phyloP scores from a whole-genome alignment of 179 eudicot genomes.

The Amaranthus tricolor region DNA sequence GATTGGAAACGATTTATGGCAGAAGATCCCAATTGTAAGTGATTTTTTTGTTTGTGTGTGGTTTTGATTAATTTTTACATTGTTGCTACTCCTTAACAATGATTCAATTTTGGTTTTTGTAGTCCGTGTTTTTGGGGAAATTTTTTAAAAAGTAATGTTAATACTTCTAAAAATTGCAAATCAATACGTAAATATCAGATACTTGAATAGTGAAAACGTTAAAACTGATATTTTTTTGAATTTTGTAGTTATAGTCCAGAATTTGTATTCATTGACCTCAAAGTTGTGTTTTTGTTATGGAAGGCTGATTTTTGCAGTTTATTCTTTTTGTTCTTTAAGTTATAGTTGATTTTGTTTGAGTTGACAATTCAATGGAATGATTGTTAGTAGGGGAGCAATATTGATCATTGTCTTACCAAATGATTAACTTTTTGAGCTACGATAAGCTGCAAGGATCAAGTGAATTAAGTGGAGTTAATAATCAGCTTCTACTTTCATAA shows the following conservation, averaged over 20 bases:
- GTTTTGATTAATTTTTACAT: neutral
- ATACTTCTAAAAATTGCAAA: too few relatives aligned
- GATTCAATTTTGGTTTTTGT: neutral
- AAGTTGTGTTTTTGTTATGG: neutral
- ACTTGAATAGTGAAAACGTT: too few relatives aligned
- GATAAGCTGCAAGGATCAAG: neutral
- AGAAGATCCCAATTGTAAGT: conserved; percentile 65
- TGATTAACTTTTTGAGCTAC: neutral
- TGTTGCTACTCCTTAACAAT: neutral
- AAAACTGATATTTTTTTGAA: too few relatives aligned
- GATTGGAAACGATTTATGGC: conserved; percentile 76
- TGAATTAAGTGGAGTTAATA: neutral
- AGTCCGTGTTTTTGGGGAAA: neutral
- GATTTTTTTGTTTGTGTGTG: neutral
- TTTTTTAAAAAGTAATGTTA: too few relatives aligned
- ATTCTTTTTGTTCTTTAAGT: neutral
- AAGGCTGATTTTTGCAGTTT: neutral
- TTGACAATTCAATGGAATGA: neutral
- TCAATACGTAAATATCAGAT: too few relatives aligned
- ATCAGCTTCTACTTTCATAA: neutral
- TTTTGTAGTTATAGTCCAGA: neutral
- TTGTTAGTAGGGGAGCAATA: neutral
- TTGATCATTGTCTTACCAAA: neutral
- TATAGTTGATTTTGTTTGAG: neutral
- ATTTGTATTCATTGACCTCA: neutral